Evolutionary conservation across 2,329 filamentous ascomycete species (phyloP).

Genomic region (Aspergillus sp.): DNA sequence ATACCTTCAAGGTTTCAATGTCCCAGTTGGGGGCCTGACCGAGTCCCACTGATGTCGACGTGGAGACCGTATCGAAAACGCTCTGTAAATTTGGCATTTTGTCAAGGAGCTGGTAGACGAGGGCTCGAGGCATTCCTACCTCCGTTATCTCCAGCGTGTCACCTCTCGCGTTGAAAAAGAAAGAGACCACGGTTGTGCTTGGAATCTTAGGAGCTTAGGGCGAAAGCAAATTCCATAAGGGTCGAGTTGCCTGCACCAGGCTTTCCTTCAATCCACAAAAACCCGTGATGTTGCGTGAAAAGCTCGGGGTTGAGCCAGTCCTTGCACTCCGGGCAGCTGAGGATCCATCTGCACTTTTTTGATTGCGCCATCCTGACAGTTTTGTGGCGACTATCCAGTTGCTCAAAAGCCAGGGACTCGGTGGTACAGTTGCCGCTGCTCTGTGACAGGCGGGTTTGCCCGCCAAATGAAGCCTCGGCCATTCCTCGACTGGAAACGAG

Average conservation of each 20-base stretch:
- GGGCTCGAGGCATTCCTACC: constrained; percentile 55
- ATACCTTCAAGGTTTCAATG: constrained; percentile 26
- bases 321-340: constrained; percentile 29
- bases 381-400: neutral
- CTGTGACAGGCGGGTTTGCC: neutral
- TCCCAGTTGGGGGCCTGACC: neutral
- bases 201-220: neutral
- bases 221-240: constrained; percentile 47
- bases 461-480: neutral
- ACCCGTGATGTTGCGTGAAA: constrained; percentile 24
- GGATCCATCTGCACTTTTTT: constrained; percentile 22
- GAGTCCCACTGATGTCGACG: constrained; percentile 26
- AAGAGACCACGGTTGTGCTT: constrained; percentile 40
- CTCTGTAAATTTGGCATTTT: constrained; percentile 39
- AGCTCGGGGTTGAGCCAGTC: constrained; percentile 38
- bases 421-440: neutral
- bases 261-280: constrained; percentile 47
- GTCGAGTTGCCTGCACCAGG: constrained; percentile 52
- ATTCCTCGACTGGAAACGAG: neutral
- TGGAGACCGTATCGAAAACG: constrained; percentile 17
- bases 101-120: constrained; percentile 54
- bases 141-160: constrained; percentile 50
- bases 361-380: constrained; percentile 42
- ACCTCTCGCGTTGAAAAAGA: constrained; percentile 58
- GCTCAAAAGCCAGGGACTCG: neutral